A percentile compares a stretch with the other conserved stretches of the same genome.
These are phyloP conservation scores for Azolla pinnata DNA, from an alignment of 75 land plant species.

Conservation along the genomic window DNA sequence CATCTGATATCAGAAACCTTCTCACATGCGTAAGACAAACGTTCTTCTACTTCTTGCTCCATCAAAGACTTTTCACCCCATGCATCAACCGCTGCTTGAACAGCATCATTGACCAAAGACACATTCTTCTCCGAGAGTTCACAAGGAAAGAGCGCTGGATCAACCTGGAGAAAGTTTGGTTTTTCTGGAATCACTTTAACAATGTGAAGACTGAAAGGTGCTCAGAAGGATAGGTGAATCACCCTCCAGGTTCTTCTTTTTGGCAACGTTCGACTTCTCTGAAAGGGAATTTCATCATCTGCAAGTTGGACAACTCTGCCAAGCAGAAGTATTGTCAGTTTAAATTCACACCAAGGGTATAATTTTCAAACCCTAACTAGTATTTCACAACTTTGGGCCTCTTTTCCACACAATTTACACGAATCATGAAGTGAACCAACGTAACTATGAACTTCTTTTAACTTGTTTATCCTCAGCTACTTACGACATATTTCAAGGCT, in stretches of 20 bases:
- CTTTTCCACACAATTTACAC: too few relatives aligned
- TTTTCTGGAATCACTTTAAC: too few relatives aligned
- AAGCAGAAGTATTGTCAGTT: not conserved
- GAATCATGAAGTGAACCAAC: too few relatives aligned
- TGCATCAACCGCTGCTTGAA: conserved; percentile 60
- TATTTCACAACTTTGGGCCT: too few relatives aligned
- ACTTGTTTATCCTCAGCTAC: too few relatives aligned
- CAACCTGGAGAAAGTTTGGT: conserved; percentile 72
- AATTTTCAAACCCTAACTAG: too few relatives aligned
- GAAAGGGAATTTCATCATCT: conserved; percentile 51
- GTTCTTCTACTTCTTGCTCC: conserved; percentile 95
- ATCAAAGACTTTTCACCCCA: conserved; percentile 83
- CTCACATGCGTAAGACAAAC: conserved; percentile 94
- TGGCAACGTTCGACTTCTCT: conserved; percentile 52
- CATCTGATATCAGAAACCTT: conserved; percentile 38
- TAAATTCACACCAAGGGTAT: too few relatives aligned
- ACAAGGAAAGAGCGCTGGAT: conserved; percentile 79
- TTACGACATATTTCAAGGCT: too few relatives aligned
- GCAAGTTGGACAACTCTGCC: conserved; percentile 67
- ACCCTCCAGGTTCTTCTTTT: conserved; percentile 84
- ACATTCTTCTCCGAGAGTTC: conserved; percentile 47
- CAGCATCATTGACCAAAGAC: conserved; percentile 72
- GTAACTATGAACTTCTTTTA: too few relatives aligned
- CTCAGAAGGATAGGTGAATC: too few relatives aligned
- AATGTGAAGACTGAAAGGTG: too few relatives aligned